Evolutionary conservation across 2,329 filamentous ascomycete species (phyloP).

Genomic region (Fusarium penzigii): DNA sequence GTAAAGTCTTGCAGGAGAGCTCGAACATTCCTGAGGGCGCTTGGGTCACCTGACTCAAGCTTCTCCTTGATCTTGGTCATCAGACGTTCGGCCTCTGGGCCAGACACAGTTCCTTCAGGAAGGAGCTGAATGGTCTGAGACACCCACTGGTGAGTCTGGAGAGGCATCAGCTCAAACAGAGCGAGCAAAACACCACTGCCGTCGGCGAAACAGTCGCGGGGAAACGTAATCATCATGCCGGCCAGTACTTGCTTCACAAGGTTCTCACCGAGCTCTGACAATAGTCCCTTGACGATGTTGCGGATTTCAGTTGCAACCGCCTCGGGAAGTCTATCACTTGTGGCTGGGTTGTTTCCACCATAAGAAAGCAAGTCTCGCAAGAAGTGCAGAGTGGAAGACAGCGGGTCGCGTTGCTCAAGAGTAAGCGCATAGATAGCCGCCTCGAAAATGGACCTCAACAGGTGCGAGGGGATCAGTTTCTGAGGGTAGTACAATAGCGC

Average conservation of each 20-base stretch:
- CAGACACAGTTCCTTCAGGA: slow-evolving; percentile 77
- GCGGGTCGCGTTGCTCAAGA: slow-evolving; percentile 86
- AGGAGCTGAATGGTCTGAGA: slow-evolving; percentile 81
- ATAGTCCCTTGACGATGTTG: slow-evolving; percentile 70
- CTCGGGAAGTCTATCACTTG: slow-evolving; percentile 56
- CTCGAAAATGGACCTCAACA: slow-evolving; percentile 82
- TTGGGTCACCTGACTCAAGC: slow-evolving; percentile 63
- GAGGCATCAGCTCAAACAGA: slow-evolving; percentile 83
- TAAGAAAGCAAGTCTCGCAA: slow-evolving; percentile 89
- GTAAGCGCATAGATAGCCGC: slow-evolving; percentile 85
- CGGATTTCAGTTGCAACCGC: slow-evolving; percentile 69
- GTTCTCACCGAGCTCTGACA: slow-evolving; percentile 69
- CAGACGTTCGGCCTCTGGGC: slow-evolving; percentile 77
- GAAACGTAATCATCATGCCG: slow-evolving; percentile 99
- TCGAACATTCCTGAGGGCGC: slow-evolving; percentile 73
- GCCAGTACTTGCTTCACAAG: slow-evolving; percentile 89
- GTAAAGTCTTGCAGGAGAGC: slow-evolving; percentile 94
- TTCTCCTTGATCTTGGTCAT: slow-evolving; percentile 79
- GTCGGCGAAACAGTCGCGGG: slow-evolving; percentile 91
- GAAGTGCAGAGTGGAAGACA: slow-evolving; percentile 91
- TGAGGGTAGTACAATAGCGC: slow-evolving; percentile 91
- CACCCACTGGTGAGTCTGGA: slow-evolving; percentile 79
- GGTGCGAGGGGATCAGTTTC: slow-evolving; percentile 74
- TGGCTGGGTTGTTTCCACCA: slow-evolving; percentile 73
- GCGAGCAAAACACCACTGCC: slow-evolving; percentile 89